These are phyloP conservation scores for Capsella rubella DNA, from an alignment of 441 rosid genomes.

Conservation along the genomic window DNA sequence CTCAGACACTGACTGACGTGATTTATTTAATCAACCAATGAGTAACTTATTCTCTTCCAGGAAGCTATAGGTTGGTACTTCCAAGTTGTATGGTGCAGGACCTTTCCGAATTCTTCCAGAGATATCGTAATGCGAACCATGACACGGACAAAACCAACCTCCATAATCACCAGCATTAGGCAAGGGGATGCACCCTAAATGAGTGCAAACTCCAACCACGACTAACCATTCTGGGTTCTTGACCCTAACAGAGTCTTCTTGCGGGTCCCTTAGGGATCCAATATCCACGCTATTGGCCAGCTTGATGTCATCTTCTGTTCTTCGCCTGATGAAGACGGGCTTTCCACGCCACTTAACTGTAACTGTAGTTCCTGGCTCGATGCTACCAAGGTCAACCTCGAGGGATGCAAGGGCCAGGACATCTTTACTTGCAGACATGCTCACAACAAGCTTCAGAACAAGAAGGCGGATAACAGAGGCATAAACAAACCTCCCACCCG, in stretches of 20 bases:
- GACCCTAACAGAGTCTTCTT: constrained; percentile 80
- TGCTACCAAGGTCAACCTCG: constrained; percentile 91
- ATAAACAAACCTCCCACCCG: constrained; percentile 94
- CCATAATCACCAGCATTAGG: constrained; percentile 99
- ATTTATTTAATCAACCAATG: constrained; percentile 57
- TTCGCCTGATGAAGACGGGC: constrained; percentile 89
- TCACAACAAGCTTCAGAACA: constrained; percentile 82
- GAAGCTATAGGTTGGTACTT: constrained; percentile 96
- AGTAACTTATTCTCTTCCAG: constrained; percentile 83
- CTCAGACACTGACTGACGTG: background rate
- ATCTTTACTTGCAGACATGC: constrained; percentile 98
- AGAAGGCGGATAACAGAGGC: constrained; percentile 90
- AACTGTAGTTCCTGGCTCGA: constrained; percentile 91
- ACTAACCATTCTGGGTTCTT: constrained; percentile 97
- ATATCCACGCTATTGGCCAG: constrained; percentile 86
- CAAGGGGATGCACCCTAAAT: constrained; percentile 92
- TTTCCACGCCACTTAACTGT: constrained; percentile 99
- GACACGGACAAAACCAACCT: constrained; percentile 99
- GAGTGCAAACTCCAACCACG: constrained; percentile 95
- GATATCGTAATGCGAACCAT: constrained; percentile 95
- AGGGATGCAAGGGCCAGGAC: constrained; percentile 95
- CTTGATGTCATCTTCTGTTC: constrained; percentile 89
- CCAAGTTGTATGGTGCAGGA: constrained; percentile 94
- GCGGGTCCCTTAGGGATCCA: constrained; percentile 90
- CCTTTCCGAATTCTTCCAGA: constrained; percentile 97